Evolutionary conservation across 768 basidiomycete species (phyloP).

Genomic region (Xanthoconium stramineum): DNA sequence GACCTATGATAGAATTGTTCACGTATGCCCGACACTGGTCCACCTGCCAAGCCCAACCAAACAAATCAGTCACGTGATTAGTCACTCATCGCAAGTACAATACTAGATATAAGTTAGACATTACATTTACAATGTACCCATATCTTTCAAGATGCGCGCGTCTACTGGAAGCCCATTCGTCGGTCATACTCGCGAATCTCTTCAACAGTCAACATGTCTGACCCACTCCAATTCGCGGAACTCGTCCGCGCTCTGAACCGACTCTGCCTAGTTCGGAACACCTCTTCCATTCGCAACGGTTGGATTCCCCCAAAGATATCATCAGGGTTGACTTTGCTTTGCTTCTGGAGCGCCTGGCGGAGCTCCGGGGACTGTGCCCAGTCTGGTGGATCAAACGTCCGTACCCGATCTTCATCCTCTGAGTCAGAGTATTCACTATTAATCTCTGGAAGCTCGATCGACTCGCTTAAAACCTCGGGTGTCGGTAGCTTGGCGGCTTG

Average conservation of each 20-base stretch:
- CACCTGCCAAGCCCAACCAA: constrained; percentile 23
- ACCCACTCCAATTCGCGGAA: constrained; percentile 94
- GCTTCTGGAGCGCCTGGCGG: constrained; percentile 70
- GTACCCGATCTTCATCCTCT: constrained; percentile 79
- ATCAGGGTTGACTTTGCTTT: constrained; percentile 86
- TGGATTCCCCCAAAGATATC: constrained; percentile 89
- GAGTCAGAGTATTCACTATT: constrained; percentile 97
- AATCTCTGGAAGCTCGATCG: constrained; percentile 91
- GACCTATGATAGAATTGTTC: constrained; percentile 24
- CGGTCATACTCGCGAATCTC: constrained; percentile 87
- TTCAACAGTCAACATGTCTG: constrained; percentile 79
- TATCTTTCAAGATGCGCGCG: constrained; percentile 13
- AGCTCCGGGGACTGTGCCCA: constrained; percentile 95
- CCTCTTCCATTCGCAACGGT: constrained; percentile 87
- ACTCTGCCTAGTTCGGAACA: constrained; percentile 77
- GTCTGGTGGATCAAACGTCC: constrained; percentile 70
- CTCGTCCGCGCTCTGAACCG: constrained; percentile 88
- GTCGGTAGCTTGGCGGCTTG: constrained; percentile 51
- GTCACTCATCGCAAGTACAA: background rate
- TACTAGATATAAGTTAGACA: background rate
- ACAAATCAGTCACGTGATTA: constrained; percentile 20
- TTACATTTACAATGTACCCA: too few species aligned
- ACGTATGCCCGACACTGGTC: constrained; percentile 15
- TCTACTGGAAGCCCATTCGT: constrained; percentile 79
- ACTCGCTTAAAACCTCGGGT: constrained; percentile 63